These are phyloP conservation scores for Rhodofomes roseus DNA, from an alignment of 1,284 basidiomycete genomes.

Conservation along the genomic window DNA sequence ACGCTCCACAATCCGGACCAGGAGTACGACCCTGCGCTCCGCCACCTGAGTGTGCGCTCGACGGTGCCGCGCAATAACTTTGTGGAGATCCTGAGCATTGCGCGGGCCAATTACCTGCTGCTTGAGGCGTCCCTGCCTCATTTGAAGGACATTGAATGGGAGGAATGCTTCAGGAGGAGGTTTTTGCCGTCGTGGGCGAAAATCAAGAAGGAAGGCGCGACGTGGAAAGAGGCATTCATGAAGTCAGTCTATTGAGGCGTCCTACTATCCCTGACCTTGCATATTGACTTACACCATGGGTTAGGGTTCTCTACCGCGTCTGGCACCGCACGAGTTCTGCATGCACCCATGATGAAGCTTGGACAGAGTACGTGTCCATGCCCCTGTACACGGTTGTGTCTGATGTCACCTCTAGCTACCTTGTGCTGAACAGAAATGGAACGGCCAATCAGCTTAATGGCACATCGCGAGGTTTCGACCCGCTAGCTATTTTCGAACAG, in stretches of 20 bases:
- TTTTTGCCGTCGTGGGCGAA: conserved; percentile 71
- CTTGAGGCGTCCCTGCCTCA: conserved; percentile 66
- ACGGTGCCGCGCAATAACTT: conserved; percentile 71
- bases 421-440: conserved; percentile 70
- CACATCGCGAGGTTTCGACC: conserved; percentile 63
- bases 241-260: conserved; percentile 42
- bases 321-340: conserved; percentile 62
- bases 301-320: conserved; percentile 54
- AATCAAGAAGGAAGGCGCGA: conserved; percentile 54
- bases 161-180: conserved; percentile 62
- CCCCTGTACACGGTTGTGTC: neutral
- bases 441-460: conserved; percentile 65
- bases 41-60: conserved; percentile 53
- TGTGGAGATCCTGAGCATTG: conserved; percentile 65
- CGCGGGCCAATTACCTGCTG: conserved; percentile 55
- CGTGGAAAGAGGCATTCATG: conserved; percentile 59
- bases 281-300: neutral
- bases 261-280: neutral
- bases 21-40: conserved; percentile 47
- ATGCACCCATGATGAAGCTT: conserved; percentile 75
- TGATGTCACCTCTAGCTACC: conserved; percentile 43
- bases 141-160: conserved; percentile 60
- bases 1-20: conserved; percentile 39
- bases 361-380: conserved; percentile 62
- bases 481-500: conserved; percentile 62